phyloP scores from a whole-genome alignment of 208 protist species.

The Acanthamoeba quina region DNA sequence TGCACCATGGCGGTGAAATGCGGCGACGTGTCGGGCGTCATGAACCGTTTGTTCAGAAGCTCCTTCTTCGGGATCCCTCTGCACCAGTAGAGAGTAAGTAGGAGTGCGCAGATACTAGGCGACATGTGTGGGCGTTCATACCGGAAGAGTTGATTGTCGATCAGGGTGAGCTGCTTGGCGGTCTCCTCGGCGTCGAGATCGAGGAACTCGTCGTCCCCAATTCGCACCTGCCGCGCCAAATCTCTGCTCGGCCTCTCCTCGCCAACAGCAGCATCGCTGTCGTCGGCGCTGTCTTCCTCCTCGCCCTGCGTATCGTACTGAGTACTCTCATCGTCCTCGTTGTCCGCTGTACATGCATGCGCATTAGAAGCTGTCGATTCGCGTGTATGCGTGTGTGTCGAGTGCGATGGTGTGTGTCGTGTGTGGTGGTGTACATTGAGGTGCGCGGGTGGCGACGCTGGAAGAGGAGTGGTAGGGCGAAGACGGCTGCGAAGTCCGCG shows the following conservation, averaged over 20 bases:
- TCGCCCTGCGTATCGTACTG: slow-evolving; percentile 39
- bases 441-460: background rate
- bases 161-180: slow-evolving; percentile 33
- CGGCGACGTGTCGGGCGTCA: background rate
- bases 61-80: slow-evolving; percentile 43
- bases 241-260: background rate
- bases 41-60: slow-evolving; percentile 57
- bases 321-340: background rate
- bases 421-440: slow-evolving; percentile 12
- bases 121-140: background rate
- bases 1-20: slow-evolving; percentile 64
- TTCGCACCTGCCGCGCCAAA: background rate
- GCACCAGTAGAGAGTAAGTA: background rate
- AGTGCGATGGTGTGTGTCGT: no score
- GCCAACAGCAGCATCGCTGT: slow-evolving; percentile 16
- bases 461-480: slow-evolving; percentile 36
- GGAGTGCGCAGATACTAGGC: background rate
- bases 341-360: background rate
- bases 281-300: slow-evolving; percentile 52
- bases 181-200: slow-evolving; percentile 43
- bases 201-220: slow-evolving; percentile 43
- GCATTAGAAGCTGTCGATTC: background rate
- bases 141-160: slow-evolving; percentile 53
- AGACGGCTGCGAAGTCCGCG: background rate
- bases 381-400: no score